A percentile compares a stretch with the other conserved stretches of the same genome.
phyloP scores from a whole-genome alignment of 345 rosid species.

The Pistacia atlantica region DNA sequence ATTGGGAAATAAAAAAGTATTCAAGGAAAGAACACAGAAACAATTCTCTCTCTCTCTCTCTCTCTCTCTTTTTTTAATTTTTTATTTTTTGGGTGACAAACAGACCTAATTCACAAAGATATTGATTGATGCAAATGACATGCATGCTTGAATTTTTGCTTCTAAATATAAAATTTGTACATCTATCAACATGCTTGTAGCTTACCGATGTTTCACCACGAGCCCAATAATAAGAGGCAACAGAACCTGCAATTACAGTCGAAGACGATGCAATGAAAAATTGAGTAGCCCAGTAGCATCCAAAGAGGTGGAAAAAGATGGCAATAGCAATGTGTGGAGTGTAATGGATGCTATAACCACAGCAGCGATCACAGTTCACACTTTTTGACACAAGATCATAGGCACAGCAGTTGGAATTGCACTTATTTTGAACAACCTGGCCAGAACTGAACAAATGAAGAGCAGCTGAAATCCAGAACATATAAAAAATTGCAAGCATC shows the following conservation, averaged over 20 bases:
- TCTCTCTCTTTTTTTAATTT: too few species aligned
- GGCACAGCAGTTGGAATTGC: conserved; percentile 85
- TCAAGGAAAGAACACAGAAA: not conserved
- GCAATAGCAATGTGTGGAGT: conserved; percentile 92
- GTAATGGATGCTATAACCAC: conserved; percentile 85
- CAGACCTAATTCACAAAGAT: not conserved
- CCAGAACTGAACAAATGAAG: conserved; percentile 95
- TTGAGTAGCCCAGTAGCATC: conserved; percentile 98
- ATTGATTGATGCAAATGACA: not conserved
- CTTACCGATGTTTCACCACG: conserved; percentile 84
- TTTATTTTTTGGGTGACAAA: not conserved
- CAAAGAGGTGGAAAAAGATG: conserved; percentile 89
- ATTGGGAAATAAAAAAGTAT: conserved; percentile 22
- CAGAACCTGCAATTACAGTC: conserved; percentile 90
- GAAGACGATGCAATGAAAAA: conserved; percentile 83
- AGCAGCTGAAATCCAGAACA: conserved; percentile 95
- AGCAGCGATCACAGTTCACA: conserved; percentile 88
- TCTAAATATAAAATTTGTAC: not conserved
- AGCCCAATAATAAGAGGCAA: conserved; percentile 97
- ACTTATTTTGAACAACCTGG: conserved; percentile 71
- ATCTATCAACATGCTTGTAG: conserved; percentile 3
- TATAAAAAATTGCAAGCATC: conserved; percentile 82
- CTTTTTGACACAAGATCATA: conserved; percentile 75
- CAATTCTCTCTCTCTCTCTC: not conserved
- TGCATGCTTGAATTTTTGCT: not conserved